phyloP scores from a whole-genome alignment of 1,139 yeast species.

The Candida dubliniensis region DNA sequence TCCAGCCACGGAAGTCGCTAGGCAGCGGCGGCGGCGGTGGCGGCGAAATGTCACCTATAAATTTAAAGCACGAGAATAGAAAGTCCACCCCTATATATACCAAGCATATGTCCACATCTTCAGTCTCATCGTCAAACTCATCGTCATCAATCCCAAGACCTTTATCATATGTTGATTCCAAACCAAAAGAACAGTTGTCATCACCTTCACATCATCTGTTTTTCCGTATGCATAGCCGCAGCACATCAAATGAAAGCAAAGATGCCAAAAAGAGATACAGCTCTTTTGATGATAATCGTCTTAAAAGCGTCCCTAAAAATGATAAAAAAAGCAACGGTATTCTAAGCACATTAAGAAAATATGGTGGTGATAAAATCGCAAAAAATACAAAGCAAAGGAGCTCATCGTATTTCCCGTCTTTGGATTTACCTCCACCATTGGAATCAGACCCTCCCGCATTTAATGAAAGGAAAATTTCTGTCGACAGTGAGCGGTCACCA shows the following conservation, averaged over 20 bases:
- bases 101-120: slow-evolving; percentile 26
- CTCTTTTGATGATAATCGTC: slow-evolving; percentile 6
- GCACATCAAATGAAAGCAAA: slow-evolving; percentile 50
- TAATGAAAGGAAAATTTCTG: slow-evolving; percentile 3
- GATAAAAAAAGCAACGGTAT: slow-evolving; percentile 35
- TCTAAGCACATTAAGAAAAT: slow-evolving; percentile 42
- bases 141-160: slow-evolving; percentile 10
- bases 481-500: slow-evolving; percentile 9
- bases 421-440: slow-evolving; percentile 11
- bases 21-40: slow-evolving; percentile 4
- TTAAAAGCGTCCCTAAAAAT: slow-evolving; percentile 7
- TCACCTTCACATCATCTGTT: slow-evolving; percentile 45
- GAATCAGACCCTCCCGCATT: slow-evolving; percentile 9
- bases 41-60: slow-evolving; percentile 7
- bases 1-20: slow-evolving; percentile 1
- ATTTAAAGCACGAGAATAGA: slow-evolving; percentile 27
- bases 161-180: slow-evolving; percentile 52
- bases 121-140: slow-evolving; percentile 24
- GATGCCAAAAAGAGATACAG: slow-evolving; percentile 3
- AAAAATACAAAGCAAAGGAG: slow-evolving; percentile 18
- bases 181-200: slow-evolving; percentile 42
- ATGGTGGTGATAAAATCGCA: slow-evolving; percentile 42
- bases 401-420: slow-evolving; percentile 9
- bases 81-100: slow-evolving; percentile 33
- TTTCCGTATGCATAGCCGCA: slow-evolving; percentile 58